A percentile compares a stretch with the other conserved stretches of the same genome.
Conservation (phyloP, 208 protist species). For the Wallacemonas sp. region DNA sequence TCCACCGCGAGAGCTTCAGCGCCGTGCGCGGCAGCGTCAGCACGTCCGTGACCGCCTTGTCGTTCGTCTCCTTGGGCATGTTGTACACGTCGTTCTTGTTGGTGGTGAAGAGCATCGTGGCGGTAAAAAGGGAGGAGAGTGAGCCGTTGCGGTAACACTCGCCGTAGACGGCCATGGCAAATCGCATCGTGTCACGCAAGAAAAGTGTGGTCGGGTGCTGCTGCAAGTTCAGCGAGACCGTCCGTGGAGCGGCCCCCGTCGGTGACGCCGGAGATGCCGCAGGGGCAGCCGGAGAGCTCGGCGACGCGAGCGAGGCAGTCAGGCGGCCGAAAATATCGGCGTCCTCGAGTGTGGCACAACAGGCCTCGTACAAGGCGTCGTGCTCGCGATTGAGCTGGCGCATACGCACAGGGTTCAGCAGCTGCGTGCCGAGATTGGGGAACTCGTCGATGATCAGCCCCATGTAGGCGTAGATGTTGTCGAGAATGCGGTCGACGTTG, state of each 20-base stretch:
- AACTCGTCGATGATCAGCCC: constrained; percentile 36
- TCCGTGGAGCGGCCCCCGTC: too few relatives aligned
- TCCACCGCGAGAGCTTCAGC: constrained; percentile 53
- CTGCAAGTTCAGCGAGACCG: background rate
- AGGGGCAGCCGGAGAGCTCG: too few relatives aligned
- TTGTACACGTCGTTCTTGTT: constrained; percentile 24
- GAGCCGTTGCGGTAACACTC: constrained; percentile 46
- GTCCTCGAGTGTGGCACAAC: constrained; percentile 26
- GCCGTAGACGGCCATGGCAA: constrained; percentile 67
- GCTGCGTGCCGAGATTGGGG: constrained; percentile 26
- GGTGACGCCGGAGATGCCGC: too few relatives aligned
- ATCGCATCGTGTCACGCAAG: constrained; percentile 54
- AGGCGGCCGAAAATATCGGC: constrained; percentile 16
- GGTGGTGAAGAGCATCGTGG: constrained; percentile 39
- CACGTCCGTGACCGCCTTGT: constrained; percentile 49
- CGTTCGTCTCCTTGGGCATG: constrained; percentile 36
- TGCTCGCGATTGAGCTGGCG: constrained; percentile 29
- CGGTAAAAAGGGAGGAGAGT: constrained; percentile 37
- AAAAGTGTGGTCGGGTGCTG: constrained; percentile 37
- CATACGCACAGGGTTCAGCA: constrained; percentile 30
- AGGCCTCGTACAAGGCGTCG: constrained; percentile 32
- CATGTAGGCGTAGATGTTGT: constrained; percentile 36
- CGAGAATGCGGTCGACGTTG: constrained; percentile 38
- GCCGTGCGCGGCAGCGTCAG: constrained; percentile 44
- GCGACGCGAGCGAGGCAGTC: background rate